A percentile compares a stretch with the other conserved stretches of the same genome.
Evolutionary conservation across 371 early-diverging fungal species (phyloP).

Genomic region (Massospora cicadina): DNA sequence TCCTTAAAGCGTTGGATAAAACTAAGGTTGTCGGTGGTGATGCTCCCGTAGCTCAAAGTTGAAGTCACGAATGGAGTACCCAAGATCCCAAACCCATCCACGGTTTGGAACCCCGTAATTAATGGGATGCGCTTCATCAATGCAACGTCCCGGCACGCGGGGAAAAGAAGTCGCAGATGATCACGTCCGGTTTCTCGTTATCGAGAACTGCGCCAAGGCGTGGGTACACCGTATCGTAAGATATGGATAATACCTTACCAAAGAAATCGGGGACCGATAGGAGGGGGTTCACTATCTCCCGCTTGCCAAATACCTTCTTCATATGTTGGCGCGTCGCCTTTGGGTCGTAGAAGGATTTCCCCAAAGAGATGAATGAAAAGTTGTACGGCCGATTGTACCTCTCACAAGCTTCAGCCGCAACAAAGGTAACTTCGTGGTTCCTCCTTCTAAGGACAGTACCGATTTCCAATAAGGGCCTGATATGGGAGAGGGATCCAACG

Average conservation of each 20-base stretch:
- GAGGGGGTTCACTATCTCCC: neutral
- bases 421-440: neutral
- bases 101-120: slow-evolving; percentile 4
- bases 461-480: slow-evolving; percentile 1
- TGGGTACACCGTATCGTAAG: neutral
- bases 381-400: neutral
- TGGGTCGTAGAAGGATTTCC: neutral
- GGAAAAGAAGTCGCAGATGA: slow-evolving; percentile 12
- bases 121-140: slow-evolving; percentile 1
- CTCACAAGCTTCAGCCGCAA: neutral
- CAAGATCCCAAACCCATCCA: neutral
- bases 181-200: slow-evolving; percentile 6
- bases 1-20: too few relatives aligned
- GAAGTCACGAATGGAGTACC: slow-evolving; percentile 6
- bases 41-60: too few relatives aligned
- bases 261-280: neutral
- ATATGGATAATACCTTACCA: neutral
- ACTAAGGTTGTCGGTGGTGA: neutral
- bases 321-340: neutral
- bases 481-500: neutral
- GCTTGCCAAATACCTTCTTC: neutral
- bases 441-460: neutral
- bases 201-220: neutral
- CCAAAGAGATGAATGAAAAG: too few relatives aligned
- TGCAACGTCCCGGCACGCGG: slow-evolving; percentile 10